A percentile compares a stretch with the other conserved stretches of the same genome.
Conservation (phyloP, 2,329 filamentous ascomycete genomes). For the Nigrospora oryzae region DNA sequence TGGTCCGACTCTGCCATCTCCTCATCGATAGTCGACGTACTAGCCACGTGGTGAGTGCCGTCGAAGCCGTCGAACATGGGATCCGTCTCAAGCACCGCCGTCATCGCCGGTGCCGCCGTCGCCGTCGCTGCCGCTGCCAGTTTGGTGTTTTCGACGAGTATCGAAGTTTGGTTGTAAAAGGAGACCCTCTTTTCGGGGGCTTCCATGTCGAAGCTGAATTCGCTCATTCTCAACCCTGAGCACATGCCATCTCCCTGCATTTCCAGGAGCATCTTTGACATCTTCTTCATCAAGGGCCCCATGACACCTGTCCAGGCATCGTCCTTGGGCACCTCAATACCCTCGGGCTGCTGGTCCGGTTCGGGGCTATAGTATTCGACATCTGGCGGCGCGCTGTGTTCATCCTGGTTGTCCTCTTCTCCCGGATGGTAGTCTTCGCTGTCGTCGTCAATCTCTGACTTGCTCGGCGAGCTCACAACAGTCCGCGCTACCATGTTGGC, state of each 20-base stretch:
- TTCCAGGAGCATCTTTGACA: slow-evolving; percentile 11
- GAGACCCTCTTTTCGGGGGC: slow-evolving; percentile 1
- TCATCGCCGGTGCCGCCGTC: background rate
- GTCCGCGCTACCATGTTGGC: slow-evolving; percentile 8
- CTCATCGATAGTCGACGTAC: background rate
- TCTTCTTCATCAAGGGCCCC: slow-evolving; percentile 8
- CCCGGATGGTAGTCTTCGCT: background rate
- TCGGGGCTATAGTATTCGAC: background rate
- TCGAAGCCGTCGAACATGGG: slow-evolving; percentile 3
- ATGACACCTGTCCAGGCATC: slow-evolving; percentile 11
- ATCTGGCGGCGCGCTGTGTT: background rate
- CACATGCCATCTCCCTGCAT: slow-evolving; percentile 8
- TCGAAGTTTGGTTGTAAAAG: background rate
- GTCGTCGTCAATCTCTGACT: background rate
- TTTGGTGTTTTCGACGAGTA: background rate
- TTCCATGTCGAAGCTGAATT: slow-evolving; percentile 5
- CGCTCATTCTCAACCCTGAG: slow-evolving; percentile 1
- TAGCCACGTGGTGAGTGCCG: slow-evolving; percentile 1
- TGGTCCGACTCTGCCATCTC: background rate
- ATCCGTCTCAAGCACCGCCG: background rate
- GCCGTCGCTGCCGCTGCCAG: background rate
- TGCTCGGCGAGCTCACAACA: background rate
- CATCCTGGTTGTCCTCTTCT: background rate
- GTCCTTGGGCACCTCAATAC: slow-evolving; percentile 2
- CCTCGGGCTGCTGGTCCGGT: background rate